phyloP scores from a whole-genome alignment of 2,329 filamentous ascomycete species.

The Alternaria alternata region DNA sequence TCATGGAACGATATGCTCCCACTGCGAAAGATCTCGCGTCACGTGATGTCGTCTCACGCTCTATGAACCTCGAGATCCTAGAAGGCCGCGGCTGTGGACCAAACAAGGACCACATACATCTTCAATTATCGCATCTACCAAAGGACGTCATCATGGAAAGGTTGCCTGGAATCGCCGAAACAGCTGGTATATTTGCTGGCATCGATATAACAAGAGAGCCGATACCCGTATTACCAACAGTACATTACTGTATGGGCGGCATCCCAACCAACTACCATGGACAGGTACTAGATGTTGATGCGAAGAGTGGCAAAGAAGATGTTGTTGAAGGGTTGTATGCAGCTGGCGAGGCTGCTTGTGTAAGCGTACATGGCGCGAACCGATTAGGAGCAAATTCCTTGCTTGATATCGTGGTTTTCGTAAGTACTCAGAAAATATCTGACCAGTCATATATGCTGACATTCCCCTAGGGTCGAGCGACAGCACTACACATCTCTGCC shows the following conservation, averaged over 20 bases:
- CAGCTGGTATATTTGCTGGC: constrained; percentile 59
- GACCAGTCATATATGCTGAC: not conserved
- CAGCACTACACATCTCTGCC: constrained; percentile 53
- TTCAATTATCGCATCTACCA: constrained; percentile 59
- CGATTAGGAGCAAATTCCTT: constrained; percentile 59
- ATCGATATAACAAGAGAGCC: constrained; percentile 60
- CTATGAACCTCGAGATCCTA: constrained; percentile 60
- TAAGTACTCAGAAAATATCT: constrained; percentile 18
- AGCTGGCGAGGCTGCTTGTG: constrained; percentile 59
- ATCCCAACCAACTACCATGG: constrained; percentile 61
- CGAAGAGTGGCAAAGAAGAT: constrained; percentile 46
- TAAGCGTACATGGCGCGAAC: constrained; percentile 60
- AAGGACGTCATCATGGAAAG: constrained; percentile 58
- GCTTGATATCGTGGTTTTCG: constrained; percentile 60
- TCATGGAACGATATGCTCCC: constrained; percentile 62
- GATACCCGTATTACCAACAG: constrained; percentile 61
- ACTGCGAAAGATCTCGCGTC: constrained; percentile 61
- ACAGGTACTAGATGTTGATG: constrained; percentile 54
- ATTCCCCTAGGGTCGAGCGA: constrained; percentile 52
- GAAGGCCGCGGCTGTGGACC: constrained; percentile 57
- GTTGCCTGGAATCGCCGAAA: constrained; percentile 61
- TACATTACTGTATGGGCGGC: constrained; percentile 63
- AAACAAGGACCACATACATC: constrained; percentile 58
- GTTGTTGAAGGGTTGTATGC: constrained; percentile 58
- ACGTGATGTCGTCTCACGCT: constrained; percentile 57